Percentiles rank a stretch among this genome's conserved stretches.
phyloP scores from a whole-genome alignment of 176 grass and related monocot genomes.

The Tillandsia fasciculata region DNA sequence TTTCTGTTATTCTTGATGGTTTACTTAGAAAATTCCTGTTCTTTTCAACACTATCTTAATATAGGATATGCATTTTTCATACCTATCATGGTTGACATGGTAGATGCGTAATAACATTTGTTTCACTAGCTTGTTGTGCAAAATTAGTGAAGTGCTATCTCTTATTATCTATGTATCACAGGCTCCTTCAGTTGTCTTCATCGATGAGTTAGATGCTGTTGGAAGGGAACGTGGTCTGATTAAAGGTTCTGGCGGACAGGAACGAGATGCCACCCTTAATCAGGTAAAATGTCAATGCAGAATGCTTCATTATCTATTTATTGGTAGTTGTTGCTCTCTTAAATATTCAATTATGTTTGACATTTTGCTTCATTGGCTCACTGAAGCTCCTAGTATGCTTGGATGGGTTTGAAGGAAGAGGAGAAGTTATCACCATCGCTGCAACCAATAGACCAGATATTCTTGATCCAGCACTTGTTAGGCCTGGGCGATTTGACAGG shows the following conservation, averaged over 20 bases:
- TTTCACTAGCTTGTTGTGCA: neutral
- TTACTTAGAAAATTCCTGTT: neutral
- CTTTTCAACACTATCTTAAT: neutral
- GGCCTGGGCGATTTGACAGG: conserved; percentile 31
- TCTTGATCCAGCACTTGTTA: conserved; percentile 32
- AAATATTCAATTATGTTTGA: conserved; percentile 2
- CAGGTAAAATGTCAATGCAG: conserved; percentile 8
- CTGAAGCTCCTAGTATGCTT: conserved; percentile 28
- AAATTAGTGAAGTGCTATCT: neutral
- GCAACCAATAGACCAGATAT: conserved; percentile 31
- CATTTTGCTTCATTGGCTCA: neutral
- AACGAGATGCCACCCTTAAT: conserved; percentile 37
- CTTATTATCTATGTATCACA: conserved; percentile 3
- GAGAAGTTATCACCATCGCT: conserved; percentile 28
- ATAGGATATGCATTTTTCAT: neutral
- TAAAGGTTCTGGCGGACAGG: conserved; percentile 31
- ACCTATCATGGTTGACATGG: neutral
- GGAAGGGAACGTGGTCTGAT: conserved; percentile 34
- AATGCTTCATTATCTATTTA: neutral
- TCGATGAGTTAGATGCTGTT: conserved; percentile 37
- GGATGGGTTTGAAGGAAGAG: conserved; percentile 32
- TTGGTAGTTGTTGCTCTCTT: neutral
- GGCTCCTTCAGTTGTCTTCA: conserved; percentile 34
- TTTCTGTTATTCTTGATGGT: neutral
- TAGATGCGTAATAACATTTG: neutral